phyloP scores from a whole-genome alignment of 768 basidiomycete species.

The Rhizopogon roseolus region DNA sequence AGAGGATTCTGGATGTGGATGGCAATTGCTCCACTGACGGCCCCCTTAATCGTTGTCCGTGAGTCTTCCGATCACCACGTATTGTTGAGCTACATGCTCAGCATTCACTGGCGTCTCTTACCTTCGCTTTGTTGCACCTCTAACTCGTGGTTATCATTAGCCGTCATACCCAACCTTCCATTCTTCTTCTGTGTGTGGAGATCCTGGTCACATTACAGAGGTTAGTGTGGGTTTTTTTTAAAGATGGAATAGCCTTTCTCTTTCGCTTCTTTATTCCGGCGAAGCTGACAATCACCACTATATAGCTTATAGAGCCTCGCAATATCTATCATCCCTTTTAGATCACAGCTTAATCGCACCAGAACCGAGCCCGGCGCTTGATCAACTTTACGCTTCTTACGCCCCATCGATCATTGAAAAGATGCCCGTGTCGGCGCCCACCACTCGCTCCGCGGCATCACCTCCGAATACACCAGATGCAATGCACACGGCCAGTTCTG shows the following conservation, averaged over 20 bases:
- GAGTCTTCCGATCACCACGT: constrained; percentile 21
- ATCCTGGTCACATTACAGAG: constrained; percentile 81
- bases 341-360: constrained; percentile 53
- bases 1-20: constrained; percentile 67
- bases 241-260: background rate
- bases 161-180: constrained; percentile 77
- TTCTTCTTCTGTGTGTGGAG: constrained; percentile 86
- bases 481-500: background rate
- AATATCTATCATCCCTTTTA: constrained; percentile 60
- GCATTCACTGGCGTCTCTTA: background rate
- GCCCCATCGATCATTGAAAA: constrained; percentile 12
- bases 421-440: constrained; percentile 4
- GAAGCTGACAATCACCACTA: background rate
- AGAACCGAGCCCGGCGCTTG: constrained; percentile 47
- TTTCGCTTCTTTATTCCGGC: background rate
- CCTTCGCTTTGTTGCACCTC: background rate
- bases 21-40: constrained; percentile 61
- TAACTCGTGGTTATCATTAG: constrained; percentile 28
- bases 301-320: constrained; percentile 64
- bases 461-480: background rate
- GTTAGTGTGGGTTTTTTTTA: constrained; percentile 29
- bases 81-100: background rate
- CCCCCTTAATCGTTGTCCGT: constrained; percentile 79
- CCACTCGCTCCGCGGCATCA: constrained; percentile 1
- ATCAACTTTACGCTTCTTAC: constrained; percentile 45